Conservation (phyloP, 768 basidiomycete genomes). For the Trametes coccinea region DNA sequence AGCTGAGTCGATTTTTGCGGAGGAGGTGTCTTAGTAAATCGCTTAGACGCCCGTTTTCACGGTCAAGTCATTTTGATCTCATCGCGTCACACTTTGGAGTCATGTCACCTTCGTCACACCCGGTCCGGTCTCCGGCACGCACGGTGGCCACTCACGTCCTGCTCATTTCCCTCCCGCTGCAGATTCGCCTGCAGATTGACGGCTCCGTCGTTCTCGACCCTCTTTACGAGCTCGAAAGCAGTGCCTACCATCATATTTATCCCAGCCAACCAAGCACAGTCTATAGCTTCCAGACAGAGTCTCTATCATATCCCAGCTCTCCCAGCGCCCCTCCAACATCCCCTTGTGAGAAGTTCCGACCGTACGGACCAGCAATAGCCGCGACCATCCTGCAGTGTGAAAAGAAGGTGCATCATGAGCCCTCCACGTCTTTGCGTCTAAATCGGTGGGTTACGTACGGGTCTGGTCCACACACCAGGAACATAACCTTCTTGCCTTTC, state of each 20-base stretch:
- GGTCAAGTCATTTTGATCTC: conserved; percentile 22
- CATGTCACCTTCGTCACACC: conserved; percentile 5
- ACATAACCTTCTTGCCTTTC: conserved; percentile 49
- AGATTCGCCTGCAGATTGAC: not conserved
- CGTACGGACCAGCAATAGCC: conserved; percentile 74
- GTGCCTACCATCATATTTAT: not conserved
- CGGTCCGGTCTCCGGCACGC: conserved; percentile 10
- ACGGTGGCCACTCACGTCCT: conserved; percentile 15
- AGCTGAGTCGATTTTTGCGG: conserved; percentile 13
- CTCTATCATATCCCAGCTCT: conserved; percentile 59
- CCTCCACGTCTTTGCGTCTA: conserved; percentile 9
- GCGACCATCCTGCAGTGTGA: conserved; percentile 61
- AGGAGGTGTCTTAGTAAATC: conserved; percentile 18
- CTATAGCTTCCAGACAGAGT: conserved; percentile 71
- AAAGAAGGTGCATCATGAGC: conserved; percentile 14
- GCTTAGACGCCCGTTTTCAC: conserved; percentile 11
- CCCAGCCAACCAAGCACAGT: no score
- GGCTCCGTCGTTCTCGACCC: not conserved
- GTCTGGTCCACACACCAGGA: conserved; percentile 86
- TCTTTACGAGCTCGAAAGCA: not conserved
- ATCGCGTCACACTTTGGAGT: conserved; percentile 20
- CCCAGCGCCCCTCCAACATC: conserved; percentile 64
- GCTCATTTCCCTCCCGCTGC: conserved; percentile 9
- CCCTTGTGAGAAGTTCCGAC: conserved; percentile 76
- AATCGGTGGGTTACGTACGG: conserved; percentile 42